Percentiles rank a stretch among this genome's conserved stretches.
Evolutionary conservation across 345 rosid genomes (phyloP).

Genomic region (Brassica juncea): DNA sequence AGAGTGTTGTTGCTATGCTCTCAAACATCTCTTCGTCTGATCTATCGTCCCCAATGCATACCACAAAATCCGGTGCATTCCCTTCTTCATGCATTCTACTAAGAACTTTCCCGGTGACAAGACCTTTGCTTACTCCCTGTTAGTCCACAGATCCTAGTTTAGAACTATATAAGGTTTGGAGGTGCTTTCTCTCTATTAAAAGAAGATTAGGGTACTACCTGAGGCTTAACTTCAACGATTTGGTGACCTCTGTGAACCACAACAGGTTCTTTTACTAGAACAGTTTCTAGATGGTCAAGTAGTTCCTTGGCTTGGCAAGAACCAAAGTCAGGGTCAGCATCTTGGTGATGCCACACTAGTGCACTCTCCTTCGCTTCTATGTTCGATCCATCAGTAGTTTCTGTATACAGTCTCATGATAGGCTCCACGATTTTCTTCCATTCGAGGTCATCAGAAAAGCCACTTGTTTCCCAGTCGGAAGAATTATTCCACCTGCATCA

Average conservation of each 20-base stretch:
- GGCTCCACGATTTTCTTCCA: constrained; percentile 65
- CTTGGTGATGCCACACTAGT: constrained; percentile 69
- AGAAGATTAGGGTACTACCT: constrained; percentile 38
- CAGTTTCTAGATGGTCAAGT: constrained; percentile 63
- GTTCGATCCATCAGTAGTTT: constrained; percentile 62
- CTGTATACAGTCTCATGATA: constrained; percentile 56
- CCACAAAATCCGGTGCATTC: constrained; percentile 48
- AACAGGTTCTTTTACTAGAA: constrained; percentile 65
- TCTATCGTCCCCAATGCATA: constrained; percentile 68
- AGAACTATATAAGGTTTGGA: neutral
- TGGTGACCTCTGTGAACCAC: constrained; percentile 57
- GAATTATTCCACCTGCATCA: constrained; percentile 53
- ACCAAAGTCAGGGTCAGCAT: constrained; percentile 66
- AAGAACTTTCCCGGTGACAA: constrained; percentile 54
- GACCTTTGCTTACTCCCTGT: constrained; percentile 64
- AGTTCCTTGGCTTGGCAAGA: constrained; percentile 67
- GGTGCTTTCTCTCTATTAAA: too few species aligned
- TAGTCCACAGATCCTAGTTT: neutral
- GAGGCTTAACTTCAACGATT: constrained; percentile 69
- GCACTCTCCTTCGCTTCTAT: constrained; percentile 68
- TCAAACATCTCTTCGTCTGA: constrained; percentile 73
- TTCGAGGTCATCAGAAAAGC: constrained; percentile 45
- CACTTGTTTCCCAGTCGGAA: constrained; percentile 54
- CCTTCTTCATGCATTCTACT: constrained; percentile 41
- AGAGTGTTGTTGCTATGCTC: constrained; percentile 43